Percentiles rank a stretch among this genome's conserved stretches.
phyloP scores from a whole-genome alignment of 495 filamentous ascomycete species.

The Annulohypoxylon stygium region DNA sequence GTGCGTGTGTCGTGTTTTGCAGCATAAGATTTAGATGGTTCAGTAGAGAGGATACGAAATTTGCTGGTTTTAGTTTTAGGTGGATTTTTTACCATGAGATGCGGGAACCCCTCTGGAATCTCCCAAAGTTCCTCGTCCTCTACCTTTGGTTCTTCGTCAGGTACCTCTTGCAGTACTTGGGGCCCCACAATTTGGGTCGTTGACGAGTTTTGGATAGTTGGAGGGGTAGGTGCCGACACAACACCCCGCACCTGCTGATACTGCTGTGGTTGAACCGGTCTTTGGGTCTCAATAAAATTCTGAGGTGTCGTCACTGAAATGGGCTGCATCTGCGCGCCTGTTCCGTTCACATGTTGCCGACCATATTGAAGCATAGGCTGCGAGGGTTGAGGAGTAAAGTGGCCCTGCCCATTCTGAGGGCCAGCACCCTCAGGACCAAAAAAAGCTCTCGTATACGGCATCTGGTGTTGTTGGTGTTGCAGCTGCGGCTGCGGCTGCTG shows the following conservation, averaged over 20 bases:
- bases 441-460: neutral
- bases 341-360: neutral
- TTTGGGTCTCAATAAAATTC: slow-evolving; percentile 1
- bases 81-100: slow-evolving; percentile 18
- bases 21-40: slow-evolving; percentile 6
- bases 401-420: slow-evolving; percentile 4
- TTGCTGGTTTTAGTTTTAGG: slow-evolving; percentile 14
- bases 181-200: slow-evolving; percentile 6
- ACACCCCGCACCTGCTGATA: slow-evolving; percentile 1
- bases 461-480: neutral
- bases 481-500: neutral
- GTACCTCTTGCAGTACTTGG: neutral
- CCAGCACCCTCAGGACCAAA: neutral
- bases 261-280: neutral
- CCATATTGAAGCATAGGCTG: slow-evolving; percentile 1
- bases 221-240: neutral
- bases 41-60: neutral
- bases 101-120: slow-evolving; percentile 23
- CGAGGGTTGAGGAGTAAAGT: slow-evolving; percentile 6
- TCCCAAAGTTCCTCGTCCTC: slow-evolving; percentile 20
- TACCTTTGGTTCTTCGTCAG: neutral
- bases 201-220: neutral
- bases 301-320: neutral
- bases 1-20: neutral
- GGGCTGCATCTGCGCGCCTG: neutral